Base-by-base conservation (phyloP, 2,329 filamentous ascomycete genomes). In the Lasiodiplodia gonubiensis region DNA sequence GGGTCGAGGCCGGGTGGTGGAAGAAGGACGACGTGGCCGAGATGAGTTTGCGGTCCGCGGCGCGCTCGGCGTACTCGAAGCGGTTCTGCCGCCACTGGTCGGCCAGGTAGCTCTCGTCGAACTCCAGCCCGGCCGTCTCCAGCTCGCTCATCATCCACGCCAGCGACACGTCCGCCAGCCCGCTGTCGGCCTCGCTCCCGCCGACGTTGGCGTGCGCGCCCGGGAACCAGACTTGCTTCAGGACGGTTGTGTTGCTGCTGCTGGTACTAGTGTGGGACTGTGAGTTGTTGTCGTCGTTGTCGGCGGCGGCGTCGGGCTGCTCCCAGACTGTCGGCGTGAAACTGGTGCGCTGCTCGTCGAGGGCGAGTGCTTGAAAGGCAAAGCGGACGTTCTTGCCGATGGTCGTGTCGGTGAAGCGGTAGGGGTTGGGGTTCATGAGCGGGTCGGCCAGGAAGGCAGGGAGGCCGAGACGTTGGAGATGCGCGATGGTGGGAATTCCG, bases 281-380 rank as follows among this genome's bases (percentile, higher is more conserved):
- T 16, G 14, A 18, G 7, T 10, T n/a, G 42, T 10, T n/a, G 18
- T 4, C 11, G 35, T 37, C 35, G 35, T 39, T 11, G 35, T 39
- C 37, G 12, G 10, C 11, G 3, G 11, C 37, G 12, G 37, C 11
- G 37, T 21, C n/a, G 12, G 68, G 68, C 2, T 51, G 54, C 35
- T 86, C 83, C 86, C 85, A 88, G 1, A 88, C 75, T 2, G 86
- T 84, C 14, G 86, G 85, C n/a, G 76, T 78, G 68, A 88, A 89
- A 0, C 85, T 82, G 0, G 81, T 75, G 10, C 86, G 82, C 23
- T 81, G 83, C 74, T 89, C 86, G 67, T 88, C 86, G 2, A 89
- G 75, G 0, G 86, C 86, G 11, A 89, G 79, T 0, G 86, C 86
- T 25, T 89, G 86, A 71, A 88, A 88, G 0, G 85, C 86, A 72